Percentiles rank a stretch among this genome's conserved stretches.
Conservation (phyloP, 768 basidiomycete species). For the Hygrocybe coccinea region DNA sequence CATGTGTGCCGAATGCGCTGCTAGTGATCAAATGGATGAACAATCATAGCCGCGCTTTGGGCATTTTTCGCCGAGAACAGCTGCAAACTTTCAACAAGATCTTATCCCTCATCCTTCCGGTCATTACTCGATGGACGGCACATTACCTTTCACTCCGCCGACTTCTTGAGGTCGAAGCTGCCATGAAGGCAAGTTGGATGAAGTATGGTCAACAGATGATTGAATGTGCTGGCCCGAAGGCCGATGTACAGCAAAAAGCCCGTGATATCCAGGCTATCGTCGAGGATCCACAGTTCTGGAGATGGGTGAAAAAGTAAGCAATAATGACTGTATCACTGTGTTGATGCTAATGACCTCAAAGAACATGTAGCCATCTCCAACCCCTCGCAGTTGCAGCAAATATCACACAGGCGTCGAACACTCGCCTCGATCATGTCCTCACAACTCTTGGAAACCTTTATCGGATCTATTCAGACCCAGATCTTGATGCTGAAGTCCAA, state of each 20-base stretch:
- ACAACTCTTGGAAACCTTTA: conserved; percentile 23
- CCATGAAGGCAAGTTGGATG: conserved; percentile 7
- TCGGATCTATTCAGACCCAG: conserved; percentile 13
- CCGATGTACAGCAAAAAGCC: background rate
- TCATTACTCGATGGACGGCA: conserved; percentile 20
- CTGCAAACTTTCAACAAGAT: conserved; percentile 8
- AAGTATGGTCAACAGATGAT: conserved; percentile 6
- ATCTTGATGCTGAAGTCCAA: conserved; percentile 17
- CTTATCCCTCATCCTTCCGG: conserved; percentile 18
- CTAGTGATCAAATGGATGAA: conserved; percentile 24
- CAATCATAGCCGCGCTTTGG: conserved; percentile 22
- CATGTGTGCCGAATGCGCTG: conserved; percentile 9
- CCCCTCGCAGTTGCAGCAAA: conserved; percentile 26
- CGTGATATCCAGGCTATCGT: conserved; percentile 8
- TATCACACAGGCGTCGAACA: conserved; percentile 17
- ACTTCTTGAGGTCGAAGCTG: conserved; percentile 10
- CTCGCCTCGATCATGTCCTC: conserved; percentile 16
- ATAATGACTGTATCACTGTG: background rate
- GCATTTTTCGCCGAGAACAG: conserved; percentile 17
- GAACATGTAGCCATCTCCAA: conserved; percentile 15
- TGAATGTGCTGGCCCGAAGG: conserved; percentile 7
- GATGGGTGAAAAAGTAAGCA: conserved; percentile 15
- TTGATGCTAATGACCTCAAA: background rate
- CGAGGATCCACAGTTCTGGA: no score
- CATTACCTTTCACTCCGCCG: conserved; percentile 10